A percentile compares a stretch with the other conserved stretches of the same genome.
phyloP scores from a whole-genome alignment of 768 basidiomycete genomes.

The Hygrocybe punicea region DNA sequence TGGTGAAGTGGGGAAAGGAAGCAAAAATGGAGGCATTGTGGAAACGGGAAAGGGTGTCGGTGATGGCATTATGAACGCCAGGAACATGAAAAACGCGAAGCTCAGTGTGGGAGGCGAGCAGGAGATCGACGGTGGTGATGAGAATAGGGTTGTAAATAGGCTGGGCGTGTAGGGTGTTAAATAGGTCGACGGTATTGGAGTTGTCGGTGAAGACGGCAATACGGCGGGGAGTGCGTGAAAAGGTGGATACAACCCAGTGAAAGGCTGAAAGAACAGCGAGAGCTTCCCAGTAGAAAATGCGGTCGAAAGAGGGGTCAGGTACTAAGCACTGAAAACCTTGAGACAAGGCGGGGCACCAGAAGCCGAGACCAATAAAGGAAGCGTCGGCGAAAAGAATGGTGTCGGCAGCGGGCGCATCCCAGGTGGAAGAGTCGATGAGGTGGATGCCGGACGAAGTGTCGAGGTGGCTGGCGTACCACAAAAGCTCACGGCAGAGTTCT shows the following conservation, averaged over 20 bases:
- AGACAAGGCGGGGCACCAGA: conserved; percentile 23
- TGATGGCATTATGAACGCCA: conserved; percentile 13
- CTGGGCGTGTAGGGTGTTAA: conserved; percentile 10
- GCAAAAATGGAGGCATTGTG: no score
- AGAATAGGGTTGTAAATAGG: conserved; percentile 21
- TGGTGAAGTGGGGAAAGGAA: no score
- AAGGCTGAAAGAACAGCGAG: background rate
- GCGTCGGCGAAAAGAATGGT: conserved; percentile 22
- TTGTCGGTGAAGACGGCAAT: conserved; percentile 7
- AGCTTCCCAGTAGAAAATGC: no score
- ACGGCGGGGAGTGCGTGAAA: conserved; percentile 22
- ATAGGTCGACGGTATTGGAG: conserved; percentile 3
- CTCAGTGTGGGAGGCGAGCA: conserved; percentile 1
- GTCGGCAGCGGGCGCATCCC: conserved; percentile 14
- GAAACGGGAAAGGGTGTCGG: conserved; percentile 14
- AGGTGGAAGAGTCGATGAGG: conserved; percentile 17
- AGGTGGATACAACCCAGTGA: conserved; percentile 9
- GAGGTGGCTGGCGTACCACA: conserved; percentile 30
- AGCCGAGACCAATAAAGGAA: conserved; percentile 12
- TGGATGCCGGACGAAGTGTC: conserved; percentile 14
- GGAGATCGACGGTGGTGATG: conserved; percentile 12
- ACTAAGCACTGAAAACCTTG: conserved; percentile 8
- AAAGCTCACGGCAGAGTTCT: conserved; percentile 19
- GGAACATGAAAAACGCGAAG: conserved; percentile 16
- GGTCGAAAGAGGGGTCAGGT: background rate